A percentile compares a stretch with the other conserved stretches of the same genome.
phyloP scores from a whole-genome alignment of 352 stramenopile genomes.

The Globisporangium cylindrosporum region DNA sequence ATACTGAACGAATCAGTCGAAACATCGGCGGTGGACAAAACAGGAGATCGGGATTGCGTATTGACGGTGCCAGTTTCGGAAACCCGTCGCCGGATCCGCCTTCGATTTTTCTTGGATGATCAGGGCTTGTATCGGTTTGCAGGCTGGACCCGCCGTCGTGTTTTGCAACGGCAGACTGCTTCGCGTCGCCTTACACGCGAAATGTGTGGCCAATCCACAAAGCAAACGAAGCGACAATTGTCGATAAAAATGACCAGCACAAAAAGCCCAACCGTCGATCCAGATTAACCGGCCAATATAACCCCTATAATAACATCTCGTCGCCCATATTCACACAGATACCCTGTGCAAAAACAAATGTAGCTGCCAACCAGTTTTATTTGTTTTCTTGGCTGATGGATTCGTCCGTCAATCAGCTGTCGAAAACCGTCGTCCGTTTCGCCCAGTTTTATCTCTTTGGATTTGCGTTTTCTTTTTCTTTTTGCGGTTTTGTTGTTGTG shows the following conservation, averaged over 20 bases:
- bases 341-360: background rate
- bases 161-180: background rate
- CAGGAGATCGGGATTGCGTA: background rate
- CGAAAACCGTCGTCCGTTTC: background rate
- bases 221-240: background rate
- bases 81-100: background rate
- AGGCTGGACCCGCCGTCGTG: background rate
- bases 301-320: background rate
- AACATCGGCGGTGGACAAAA: background rate
- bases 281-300: background rate
- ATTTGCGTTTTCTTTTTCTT: background rate
- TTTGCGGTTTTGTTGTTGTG: background rate
- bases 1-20: background rate
- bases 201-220: constrained; percentile 2
- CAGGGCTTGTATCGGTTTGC: background rate
- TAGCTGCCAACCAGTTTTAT: background rate
- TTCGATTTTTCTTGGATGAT: background rate
- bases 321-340: background rate
- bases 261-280: background rate
- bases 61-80: background rate
- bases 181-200: background rate
- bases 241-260: background rate
- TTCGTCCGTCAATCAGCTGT: background rate
- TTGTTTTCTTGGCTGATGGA: background rate
- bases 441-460: background rate